phyloP scores from a whole-genome alignment of 345 rosid genomes.

The Salix koriyanagi region DNA sequence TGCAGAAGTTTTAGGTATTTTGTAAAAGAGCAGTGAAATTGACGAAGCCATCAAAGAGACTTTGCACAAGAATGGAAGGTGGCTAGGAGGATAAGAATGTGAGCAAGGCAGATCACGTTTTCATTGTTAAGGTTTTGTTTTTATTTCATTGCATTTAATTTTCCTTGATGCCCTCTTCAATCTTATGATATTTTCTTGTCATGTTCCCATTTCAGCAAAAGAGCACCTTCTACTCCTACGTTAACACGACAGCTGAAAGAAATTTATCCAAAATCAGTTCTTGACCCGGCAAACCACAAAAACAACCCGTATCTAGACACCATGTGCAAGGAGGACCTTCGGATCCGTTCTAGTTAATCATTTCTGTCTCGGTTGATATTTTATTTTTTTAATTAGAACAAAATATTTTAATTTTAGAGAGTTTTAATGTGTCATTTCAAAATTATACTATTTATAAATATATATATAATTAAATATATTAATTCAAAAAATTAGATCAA shows the following conservation, averaged over 20 bases:
- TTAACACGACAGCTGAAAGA: background rate
- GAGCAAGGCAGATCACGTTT: background rate
- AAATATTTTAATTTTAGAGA: too few species aligned
- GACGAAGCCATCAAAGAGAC: constrained; percentile 21
- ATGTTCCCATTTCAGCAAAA: background rate
- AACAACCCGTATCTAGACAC: too few species aligned
- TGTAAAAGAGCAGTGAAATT: background rate
- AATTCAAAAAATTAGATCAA: too few species aligned
- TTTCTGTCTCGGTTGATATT: too few species aligned
- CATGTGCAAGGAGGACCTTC: too few species aligned
- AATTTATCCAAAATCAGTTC: background rate
- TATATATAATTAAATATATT: too few species aligned
- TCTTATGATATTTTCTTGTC: background rate
- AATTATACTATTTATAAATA: too few species aligned
- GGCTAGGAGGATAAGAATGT: background rate
- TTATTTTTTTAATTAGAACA: too few species aligned
- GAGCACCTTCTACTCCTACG: background rate
- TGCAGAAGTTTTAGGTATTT: constrained; percentile 9
- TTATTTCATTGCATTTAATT: background rate
- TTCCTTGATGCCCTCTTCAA: too few species aligned
- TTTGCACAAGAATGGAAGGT: constrained; percentile 14
- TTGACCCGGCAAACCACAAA: too few species aligned
- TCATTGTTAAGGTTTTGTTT: background rate
- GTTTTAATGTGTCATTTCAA: too few species aligned
- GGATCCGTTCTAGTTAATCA: too few species aligned